Conservation (phyloP, 2,329 filamentous ascomycete species). For the Sporothrix mexicana region DNA sequence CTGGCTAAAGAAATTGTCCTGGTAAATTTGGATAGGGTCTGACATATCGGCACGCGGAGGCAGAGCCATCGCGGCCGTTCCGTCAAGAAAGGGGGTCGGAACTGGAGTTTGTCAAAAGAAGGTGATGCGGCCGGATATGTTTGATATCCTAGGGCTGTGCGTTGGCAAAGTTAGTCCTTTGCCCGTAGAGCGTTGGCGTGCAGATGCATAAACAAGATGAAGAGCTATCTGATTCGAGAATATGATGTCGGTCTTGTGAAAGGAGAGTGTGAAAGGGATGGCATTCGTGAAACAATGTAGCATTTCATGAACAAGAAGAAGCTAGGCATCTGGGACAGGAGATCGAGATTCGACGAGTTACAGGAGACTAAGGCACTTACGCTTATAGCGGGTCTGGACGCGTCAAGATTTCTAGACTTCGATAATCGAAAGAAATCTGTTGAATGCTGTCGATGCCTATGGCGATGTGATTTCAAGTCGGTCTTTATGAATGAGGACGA, state of each 20-base stretch:
- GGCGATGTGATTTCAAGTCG: background rate
- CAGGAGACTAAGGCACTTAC: slow-evolving; percentile 22
- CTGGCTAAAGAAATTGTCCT: slow-evolving; percentile 57
- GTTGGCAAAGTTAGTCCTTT: background rate
- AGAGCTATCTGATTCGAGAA: background rate
- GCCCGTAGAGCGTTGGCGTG: background rate
- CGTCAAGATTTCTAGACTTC: slow-evolving; percentile 25
- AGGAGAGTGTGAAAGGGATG: background rate
- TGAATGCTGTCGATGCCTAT: background rate
- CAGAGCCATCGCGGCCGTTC: slow-evolving; percentile 59
- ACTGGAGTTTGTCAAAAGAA: slow-evolving; percentile 12
- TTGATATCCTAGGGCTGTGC: slow-evolving; percentile 23
- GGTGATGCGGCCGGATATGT: slow-evolving; percentile 29
- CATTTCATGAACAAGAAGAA: slow-evolving; percentile 5
- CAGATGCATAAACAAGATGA: background rate
- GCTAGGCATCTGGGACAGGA: background rate
- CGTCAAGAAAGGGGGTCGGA: background rate
- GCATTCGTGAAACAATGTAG: background rate
- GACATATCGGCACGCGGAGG: slow-evolving; percentile 54
- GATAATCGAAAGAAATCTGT: background rate
- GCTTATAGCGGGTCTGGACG: slow-evolving; percentile 24
- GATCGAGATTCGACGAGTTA: background rate
- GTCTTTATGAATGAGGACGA: background rate
- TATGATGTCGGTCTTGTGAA: background rate
- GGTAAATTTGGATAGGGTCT: slow-evolving; percentile 59